phyloP scores from a whole-genome alignment of 1,284 basidiomycete genomes.

The Pseudozyma tsukubaensis region DNA sequence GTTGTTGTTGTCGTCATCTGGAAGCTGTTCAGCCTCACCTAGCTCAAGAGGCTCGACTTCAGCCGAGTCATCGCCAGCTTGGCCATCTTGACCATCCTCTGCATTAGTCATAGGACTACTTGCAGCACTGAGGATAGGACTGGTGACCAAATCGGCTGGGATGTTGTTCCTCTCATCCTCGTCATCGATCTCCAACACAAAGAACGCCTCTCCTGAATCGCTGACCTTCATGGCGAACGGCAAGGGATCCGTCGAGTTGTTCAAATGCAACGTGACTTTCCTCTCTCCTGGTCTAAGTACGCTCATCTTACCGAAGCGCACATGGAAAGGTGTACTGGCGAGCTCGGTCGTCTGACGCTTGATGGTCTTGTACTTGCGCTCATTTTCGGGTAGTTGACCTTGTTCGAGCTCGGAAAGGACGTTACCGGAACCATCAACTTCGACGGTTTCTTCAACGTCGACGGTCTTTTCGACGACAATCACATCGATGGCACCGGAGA shows the following conservation, averaged over 20 bases:
- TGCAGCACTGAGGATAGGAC: slow-evolving; percentile 73
- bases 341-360: slow-evolving; percentile 72
- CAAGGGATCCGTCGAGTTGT: slow-evolving; percentile 72
- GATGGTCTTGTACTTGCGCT: slow-evolving; percentile 44
- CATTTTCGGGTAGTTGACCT: slow-evolving; percentile 18
- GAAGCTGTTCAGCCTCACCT: slow-evolving; percentile 26
- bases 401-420: slow-evolving; percentile 19
- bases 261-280: slow-evolving; percentile 73
- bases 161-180: slow-evolving; percentile 75
- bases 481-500: slow-evolving; percentile 68
- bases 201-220: slow-evolving; percentile 98
- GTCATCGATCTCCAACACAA: slow-evolving; percentile 92
- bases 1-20: slow-evolving; percentile 1
- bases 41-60: slow-evolving; percentile 62
- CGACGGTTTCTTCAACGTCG: slow-evolving; percentile 72
- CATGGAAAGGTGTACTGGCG: slow-evolving; percentile 95
- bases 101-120: slow-evolving; percentile 52
- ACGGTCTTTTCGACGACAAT: slow-evolving; percentile 71
- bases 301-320: slow-evolving; percentile 97
- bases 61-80: neutral
- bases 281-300: slow-evolving; percentile 94
- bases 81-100: slow-evolving; percentile 4
- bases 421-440: slow-evolving; percentile 37
- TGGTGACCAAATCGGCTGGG: slow-evolving; percentile 91
- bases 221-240: slow-evolving; percentile 99